These are phyloP conservation scores for Magnaporthiopsis poae DNA, from an alignment of 2,329 filamentous ascomycete species.

Conservation along the genomic window DNA sequence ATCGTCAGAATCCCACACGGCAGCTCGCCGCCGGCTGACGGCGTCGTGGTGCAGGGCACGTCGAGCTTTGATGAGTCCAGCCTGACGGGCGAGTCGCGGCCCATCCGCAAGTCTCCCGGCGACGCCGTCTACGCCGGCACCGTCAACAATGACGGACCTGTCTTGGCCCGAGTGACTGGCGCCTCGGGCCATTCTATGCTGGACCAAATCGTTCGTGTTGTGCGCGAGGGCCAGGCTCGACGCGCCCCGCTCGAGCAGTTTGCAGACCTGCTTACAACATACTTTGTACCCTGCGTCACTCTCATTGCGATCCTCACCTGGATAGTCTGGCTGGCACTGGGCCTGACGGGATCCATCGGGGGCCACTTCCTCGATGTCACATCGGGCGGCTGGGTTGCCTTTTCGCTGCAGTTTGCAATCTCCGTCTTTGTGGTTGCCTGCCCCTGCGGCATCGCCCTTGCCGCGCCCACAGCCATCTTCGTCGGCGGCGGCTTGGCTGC, in stretches of 20 bases:
- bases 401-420: constrained; percentile 73
- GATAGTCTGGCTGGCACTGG: constrained; percentile 60
- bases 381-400: constrained; percentile 58
- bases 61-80: constrained; percentile 81
- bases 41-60: constrained; percentile 51
- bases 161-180: constrained; percentile 55
- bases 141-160: constrained; percentile 56
- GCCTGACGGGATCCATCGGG: constrained; percentile 48
- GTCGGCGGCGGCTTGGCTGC: constrained; percentile 73
- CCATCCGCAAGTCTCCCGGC: constrained; percentile 51
- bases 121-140: constrained; percentile 65
- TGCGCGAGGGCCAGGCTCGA: constrained; percentile 67
- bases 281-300: constrained; percentile 67
- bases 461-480: constrained; percentile 78
- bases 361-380: constrained; percentile 43
- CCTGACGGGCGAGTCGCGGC: constrained; percentile 67
- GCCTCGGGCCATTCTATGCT: constrained; percentile 63
- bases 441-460: constrained; percentile 72
- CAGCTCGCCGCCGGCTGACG: constrained; percentile 76
- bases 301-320: constrained; percentile 61
- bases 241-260: constrained; percentile 67
- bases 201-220: constrained; percentile 67
- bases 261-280: constrained; percentile 62
- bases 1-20: constrained; percentile 67
- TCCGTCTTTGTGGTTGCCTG: constrained; percentile 81